A percentile compares a stretch with the other conserved stretches of the same genome.
Conservation (phyloP, 495 filamentous ascomycete genomes). For the Trichoderma erinaceum region DNA sequence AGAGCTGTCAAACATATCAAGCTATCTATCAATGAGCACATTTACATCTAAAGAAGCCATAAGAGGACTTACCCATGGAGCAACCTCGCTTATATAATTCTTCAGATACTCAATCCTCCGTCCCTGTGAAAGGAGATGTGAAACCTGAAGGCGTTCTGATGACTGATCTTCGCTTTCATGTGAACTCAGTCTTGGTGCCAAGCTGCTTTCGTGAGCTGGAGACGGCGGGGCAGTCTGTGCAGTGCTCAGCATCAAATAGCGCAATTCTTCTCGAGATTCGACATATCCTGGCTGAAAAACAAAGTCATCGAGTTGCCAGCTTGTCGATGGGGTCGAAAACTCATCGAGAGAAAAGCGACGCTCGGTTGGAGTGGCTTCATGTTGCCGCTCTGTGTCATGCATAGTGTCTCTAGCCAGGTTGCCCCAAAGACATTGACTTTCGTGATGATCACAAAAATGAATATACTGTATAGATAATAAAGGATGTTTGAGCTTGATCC, state of each 20-base stretch:
- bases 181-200: background rate
- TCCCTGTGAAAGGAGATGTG: slow-evolving; percentile 5
- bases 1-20: slow-evolving; percentile 22
- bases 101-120: slow-evolving; percentile 14
- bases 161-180: background rate
- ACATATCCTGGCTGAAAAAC: slow-evolving; percentile 14
- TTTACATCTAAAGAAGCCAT: background rate
- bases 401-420: background rate
- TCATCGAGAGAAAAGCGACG: background rate
- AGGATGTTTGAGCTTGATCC: background rate
- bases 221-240: slow-evolving; percentile 14
- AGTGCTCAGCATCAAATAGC: slow-evolving; percentile 16
- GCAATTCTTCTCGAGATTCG: slow-evolving; percentile 16
- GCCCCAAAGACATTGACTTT: background rate
- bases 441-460: background rate
- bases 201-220: background rate
- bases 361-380: background rate
- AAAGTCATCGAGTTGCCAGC: slow-evolving; percentile 16
- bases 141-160: background rate
- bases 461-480: background rate
- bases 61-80: slow-evolving; percentile 14
- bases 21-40: background rate
- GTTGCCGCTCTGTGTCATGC: background rate
- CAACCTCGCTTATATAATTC: slow-evolving; percentile 17
- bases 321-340: slow-evolving; percentile 5